A percentile compares a stretch with the other conserved stretches of the same genome.
Conservation (phyloP, 805 yeast species). For the Candida maltosa region DNA sequence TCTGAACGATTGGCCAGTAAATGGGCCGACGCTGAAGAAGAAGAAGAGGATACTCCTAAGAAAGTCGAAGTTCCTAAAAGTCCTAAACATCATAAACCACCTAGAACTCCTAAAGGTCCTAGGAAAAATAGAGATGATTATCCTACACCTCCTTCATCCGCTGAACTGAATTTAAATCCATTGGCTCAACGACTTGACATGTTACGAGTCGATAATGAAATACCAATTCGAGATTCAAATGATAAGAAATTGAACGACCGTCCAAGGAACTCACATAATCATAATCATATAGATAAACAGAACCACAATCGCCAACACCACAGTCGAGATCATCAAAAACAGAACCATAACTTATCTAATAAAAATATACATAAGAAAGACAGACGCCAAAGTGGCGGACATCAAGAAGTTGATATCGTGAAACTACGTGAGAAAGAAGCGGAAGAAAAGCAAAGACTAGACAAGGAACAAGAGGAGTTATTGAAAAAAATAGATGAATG, state of each 20-base stretch:
- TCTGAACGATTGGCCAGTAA: constrained; percentile 22
- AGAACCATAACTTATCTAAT: not conserved
- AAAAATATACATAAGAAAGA: constrained; percentile 1
- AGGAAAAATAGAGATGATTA: not conserved
- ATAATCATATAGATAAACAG: not conserved
- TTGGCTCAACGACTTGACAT: not conserved
- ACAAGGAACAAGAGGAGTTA: constrained; percentile 6
- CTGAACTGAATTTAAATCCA: not conserved
- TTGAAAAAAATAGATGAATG: constrained; percentile 5
- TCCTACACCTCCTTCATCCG: constrained; percentile 5
- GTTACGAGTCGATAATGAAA: not conserved
- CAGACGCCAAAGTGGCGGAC: too few species aligned
- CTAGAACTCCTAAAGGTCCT: not conserved
- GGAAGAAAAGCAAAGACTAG: constrained; percentile 5
- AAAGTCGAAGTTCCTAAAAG: not conserved
- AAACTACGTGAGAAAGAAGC: not conserved
- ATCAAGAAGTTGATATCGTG: not conserved
- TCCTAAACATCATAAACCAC: not conserved
- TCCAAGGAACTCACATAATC: not conserved
- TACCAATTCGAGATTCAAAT: not conserved
- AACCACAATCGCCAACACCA: not conserved
- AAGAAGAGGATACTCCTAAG: not conserved
- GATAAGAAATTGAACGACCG: constrained; percentile 1
- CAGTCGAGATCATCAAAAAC: too few species aligned
- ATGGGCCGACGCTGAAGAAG: constrained; percentile 25